phyloP scores from a whole-genome alignment of 1,139 yeast species.

The Nakaseomyces nivariensis region DNA sequence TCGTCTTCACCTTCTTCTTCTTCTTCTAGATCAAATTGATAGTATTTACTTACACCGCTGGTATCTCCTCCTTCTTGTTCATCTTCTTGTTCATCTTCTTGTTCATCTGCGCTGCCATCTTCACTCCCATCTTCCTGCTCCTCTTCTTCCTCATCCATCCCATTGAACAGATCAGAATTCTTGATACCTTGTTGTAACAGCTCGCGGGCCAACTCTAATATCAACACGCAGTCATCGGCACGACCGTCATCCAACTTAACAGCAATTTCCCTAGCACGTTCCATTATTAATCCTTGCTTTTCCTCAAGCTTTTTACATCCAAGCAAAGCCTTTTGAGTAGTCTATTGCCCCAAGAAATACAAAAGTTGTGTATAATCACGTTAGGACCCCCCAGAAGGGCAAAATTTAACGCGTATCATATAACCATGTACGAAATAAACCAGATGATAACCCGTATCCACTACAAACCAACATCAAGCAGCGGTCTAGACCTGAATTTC shows the following conservation, averaged over 20 bases:
- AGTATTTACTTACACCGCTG: constrained; percentile 31
- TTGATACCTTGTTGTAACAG: constrained; percentile 52
- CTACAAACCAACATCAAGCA: too few relatives aligned
- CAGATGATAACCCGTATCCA: too few relatives aligned
- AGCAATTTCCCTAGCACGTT: constrained; percentile 1
- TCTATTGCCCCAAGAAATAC: too few relatives aligned
- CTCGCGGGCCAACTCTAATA: not conserved
- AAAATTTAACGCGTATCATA: too few relatives aligned
- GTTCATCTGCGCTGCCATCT: constrained; percentile 14
- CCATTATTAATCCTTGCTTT: not conserved
- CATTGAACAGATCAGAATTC: constrained; percentile 75
- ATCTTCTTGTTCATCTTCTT: constrained; percentile 15
- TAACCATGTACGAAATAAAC: too few relatives aligned
- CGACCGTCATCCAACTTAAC: not conserved
- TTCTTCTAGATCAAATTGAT: constrained; percentile 47
- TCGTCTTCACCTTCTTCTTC: constrained; percentile 23
- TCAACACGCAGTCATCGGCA: not conserved
- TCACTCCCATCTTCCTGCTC: constrained; percentile 16
- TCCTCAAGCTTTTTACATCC: too few relatives aligned
- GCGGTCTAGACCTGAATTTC: too few relatives aligned
- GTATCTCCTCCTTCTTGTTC: constrained; percentile 13
- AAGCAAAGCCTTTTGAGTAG: too few relatives aligned
- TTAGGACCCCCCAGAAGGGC: too few relatives aligned
- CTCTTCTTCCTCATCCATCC: constrained; percentile 29
- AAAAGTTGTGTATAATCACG: too few relatives aligned